A percentile compares a stretch with the other conserved stretches of the same genome.
Evolutionary conservation across 1,284 basidiomycete genomes (phyloP).

Genomic region (Tylopilus orsonianus): DNA sequence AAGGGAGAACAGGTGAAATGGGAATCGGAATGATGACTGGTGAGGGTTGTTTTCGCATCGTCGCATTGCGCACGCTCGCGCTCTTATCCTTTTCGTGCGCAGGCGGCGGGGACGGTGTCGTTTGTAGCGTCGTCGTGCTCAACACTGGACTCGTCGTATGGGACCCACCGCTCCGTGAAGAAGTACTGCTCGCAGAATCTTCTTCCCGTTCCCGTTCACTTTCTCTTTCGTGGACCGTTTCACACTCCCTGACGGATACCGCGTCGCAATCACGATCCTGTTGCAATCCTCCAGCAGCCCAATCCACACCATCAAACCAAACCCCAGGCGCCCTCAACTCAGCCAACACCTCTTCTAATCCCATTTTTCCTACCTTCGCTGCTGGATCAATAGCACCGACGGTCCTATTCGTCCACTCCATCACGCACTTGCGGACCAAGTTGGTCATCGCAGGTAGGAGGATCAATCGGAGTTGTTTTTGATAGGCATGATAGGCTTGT

Average conservation of each 20-base stretch:
- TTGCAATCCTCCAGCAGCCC: conserved; percentile 35
- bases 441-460: conserved; percentile 65
- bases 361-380: conserved; percentile 53
- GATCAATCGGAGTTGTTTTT: conserved; percentile 55
- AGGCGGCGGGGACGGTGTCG: conserved; percentile 72
- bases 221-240: conserved; percentile 32
- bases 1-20: conserved; percentile 55
- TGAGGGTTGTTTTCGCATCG: conserved; percentile 10
- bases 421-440: conserved; percentile 59
- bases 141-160: conserved; percentile 70
- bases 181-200: conserved; percentile 46
- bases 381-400: conserved; percentile 40
- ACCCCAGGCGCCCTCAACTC: conserved; percentile 55
- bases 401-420: conserved; percentile 45
- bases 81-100: conserved; percentile 30
- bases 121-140: conserved; percentile 71
- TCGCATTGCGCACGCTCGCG: conserved; percentile 7
- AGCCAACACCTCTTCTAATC: conserved; percentile 56
- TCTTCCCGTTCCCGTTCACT: conserved; percentile 33
- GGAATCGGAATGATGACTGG: conserved; percentile 42
- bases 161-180: conserved; percentile 48
- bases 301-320: conserved; percentile 71
- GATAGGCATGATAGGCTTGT: conserved; percentile 54
- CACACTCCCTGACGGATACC: conserved; percentile 33
- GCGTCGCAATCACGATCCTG: conserved; percentile 11